Base-by-base conservation (phyloP, 2,329 filamentous ascomycete species). In the Chaetomium strumarium region DNA sequence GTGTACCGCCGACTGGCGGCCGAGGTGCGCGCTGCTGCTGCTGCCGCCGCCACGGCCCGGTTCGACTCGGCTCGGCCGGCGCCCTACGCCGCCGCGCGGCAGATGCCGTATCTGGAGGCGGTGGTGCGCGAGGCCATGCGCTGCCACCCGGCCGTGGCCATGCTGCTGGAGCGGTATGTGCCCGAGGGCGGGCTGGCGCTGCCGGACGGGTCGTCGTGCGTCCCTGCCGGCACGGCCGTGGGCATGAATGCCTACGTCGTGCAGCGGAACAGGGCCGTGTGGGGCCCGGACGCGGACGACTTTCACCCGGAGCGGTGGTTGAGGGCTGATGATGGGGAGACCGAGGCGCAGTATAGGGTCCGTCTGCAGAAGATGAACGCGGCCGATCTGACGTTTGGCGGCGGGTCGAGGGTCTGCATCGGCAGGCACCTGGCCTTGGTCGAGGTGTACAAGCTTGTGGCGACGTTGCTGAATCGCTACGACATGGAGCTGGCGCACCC, bases 11-110 rank as follows among this genome's bases (percentile, higher is more conserved):
- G 73, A 47, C 63, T 83, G 16, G 74, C 76, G 64, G 58, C 67
- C 5, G 82, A 86, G 61, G 65, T 85, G 2, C 77, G 83, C 58
- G 66, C n/a, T n/a, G n/a, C n/a, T n/a, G n/a, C n/a, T n/a, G n/a
- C n/a, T n/a, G n/a, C n/a, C n/a, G n/a, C n/a, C n/a, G n/a, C n/a
- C n/a, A n/a, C 67, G 0, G 76, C 75, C 7, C 54, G 52, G 1
- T 17, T 56, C 2, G 57, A 58, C 6, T n/a, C n/a, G 57, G 51
- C 11, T 56, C 53, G 13, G 6, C 66, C 63, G n/a, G n/a, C n/a
- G n/a, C n/a, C n/a, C n/a, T n/a, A n/a, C 48, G 42, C 39, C 1
- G 44, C 52, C 1, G 62, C 62, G 20, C 57, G 56, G 6, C 53
- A 56, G 2, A 58, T 72, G 9, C 66, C 66, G 1, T 73, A 68